phyloP scores from a whole-genome alignment of 1,139 yeast species.

The Yamadazyma pseudoaaseri region DNA sequence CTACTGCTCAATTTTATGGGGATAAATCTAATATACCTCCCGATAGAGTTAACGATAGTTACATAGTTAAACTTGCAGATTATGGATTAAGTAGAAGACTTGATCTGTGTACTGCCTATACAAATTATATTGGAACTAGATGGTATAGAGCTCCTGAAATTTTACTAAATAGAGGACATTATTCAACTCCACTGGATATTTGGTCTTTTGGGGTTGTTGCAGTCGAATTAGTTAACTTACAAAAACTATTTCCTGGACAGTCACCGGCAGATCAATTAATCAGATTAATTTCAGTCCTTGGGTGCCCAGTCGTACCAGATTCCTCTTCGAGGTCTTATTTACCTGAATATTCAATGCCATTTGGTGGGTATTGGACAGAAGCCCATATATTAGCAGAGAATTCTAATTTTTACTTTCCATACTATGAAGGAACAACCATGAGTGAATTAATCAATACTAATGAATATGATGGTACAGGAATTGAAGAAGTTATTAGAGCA shows the following conservation, averaged over 20 bases:
- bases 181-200: slow-evolving; percentile 79
- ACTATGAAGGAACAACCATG: slow-evolving; percentile 26
- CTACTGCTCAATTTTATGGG: slow-evolving; percentile 53
- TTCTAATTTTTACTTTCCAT: slow-evolving; percentile 56
- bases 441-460: slow-evolving; percentile 26
- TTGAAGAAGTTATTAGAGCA: slow-evolving; percentile 52
- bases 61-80: slow-evolving; percentile 81
- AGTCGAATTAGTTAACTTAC: slow-evolving; percentile 70
- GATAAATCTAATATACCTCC: slow-evolving; percentile 40
- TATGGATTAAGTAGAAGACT: slow-evolving; percentile 82
- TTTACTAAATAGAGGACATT: slow-evolving; percentile 60
- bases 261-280: slow-evolving; percentile 76
- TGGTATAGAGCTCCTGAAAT: slow-evolving; percentile 98
- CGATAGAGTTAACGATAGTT: slow-evolving; percentile 41
- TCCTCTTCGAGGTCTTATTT: slow-evolving; percentile 10
- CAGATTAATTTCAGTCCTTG: slow-evolving; percentile 64
- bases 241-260: slow-evolving; percentile 82
- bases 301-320: slow-evolving; percentile 53
- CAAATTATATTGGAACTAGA: slow-evolving; percentile 87
- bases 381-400: slow-evolving; percentile 50
- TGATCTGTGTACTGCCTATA: slow-evolving; percentile 53
- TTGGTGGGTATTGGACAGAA: slow-evolving; percentile 70
- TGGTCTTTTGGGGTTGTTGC: slow-evolving; percentile 96
- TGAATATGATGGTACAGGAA: slow-evolving; percentile 26
- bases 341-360: slow-evolving; percentile 41